Percentiles rank a stretch among this genome's conserved stretches.
Conservation (phyloP, 2,329 filamentous ascomycete species). For the Fusarium burgessii region DNA sequence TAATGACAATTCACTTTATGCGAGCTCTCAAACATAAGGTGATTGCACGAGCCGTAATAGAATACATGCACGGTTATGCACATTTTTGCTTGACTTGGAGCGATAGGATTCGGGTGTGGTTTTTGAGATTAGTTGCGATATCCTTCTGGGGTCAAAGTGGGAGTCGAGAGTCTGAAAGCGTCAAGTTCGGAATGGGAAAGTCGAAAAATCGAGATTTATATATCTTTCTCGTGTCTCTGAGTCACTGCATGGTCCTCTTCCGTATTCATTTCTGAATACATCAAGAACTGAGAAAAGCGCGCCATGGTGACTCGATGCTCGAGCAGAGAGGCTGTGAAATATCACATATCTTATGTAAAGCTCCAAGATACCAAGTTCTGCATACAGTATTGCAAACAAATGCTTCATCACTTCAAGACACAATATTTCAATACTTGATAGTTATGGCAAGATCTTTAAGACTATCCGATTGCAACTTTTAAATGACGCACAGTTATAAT, state of each 20-base stretch:
- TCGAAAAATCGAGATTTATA: not conserved
- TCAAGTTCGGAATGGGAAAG: not conserved
- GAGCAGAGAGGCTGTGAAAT: too few species aligned
- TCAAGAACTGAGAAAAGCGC: too few species aligned
- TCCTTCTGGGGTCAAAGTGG: not conserved
- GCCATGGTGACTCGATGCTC: too few species aligned
- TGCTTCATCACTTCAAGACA: too few species aligned
- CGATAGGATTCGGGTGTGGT: not conserved
- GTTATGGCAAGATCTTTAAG: too few species aligned
- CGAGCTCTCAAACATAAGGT: not conserved
- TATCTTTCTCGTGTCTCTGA: not conserved
- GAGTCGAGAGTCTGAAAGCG: not conserved
- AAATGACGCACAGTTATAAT: not conserved
- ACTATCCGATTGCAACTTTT: rapidly evolving
- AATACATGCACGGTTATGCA: not conserved
- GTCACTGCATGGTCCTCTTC: not conserved
- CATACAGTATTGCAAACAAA: too few species aligned
- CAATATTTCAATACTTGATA: too few species aligned
- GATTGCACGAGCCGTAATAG: not conserved
- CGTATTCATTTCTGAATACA: not conserved
- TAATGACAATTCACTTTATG: not conserved
- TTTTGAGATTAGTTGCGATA: not conserved
- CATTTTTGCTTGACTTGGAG: not conserved
- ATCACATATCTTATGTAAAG: too few species aligned
- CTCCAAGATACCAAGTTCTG: too few species aligned